These are phyloP conservation scores for Anthracocystis setariae DNA, from an alignment of 1,284 basidiomycete species.

Conservation along the genomic window DNA sequence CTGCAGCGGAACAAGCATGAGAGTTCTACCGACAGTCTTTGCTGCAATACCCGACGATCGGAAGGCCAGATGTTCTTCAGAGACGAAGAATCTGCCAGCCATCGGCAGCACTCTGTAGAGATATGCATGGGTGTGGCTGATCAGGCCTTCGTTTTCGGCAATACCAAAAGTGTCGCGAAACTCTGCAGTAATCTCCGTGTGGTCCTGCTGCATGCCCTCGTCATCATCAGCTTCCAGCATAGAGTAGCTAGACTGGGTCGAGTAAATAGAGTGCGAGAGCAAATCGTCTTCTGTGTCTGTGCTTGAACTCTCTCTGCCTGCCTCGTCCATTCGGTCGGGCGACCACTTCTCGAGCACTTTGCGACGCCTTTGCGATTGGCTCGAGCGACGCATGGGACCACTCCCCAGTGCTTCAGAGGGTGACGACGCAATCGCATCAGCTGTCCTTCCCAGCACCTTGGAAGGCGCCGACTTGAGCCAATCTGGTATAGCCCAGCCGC, in stretches of 20 bases:
- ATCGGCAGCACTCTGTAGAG: slow-evolving; percentile 59
- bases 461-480: slow-evolving; percentile 46
- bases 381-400: not conserved
- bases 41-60: slow-evolving; percentile 55
- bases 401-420: not conserved
- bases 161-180: slow-evolving; percentile 51
- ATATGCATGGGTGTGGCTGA: slow-evolving; percentile 46
- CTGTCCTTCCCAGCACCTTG: slow-evolving; percentile 26
- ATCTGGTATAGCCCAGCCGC: slow-evolving; percentile 45
- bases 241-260: slow-evolving; percentile 38
- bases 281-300: slow-evolving; percentile 36
- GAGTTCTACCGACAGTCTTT: slow-evolving; percentile 56
- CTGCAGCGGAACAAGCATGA: slow-evolving; percentile 93
- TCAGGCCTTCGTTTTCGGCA: slow-evolving; percentile 41
- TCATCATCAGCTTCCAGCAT: slow-evolving; percentile 38
- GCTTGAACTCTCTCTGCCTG: slow-evolving; percentile 24
- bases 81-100: slow-evolving; percentile 56
- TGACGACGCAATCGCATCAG: slow-evolving; percentile 1
- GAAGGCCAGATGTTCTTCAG: slow-evolving; percentile 57
- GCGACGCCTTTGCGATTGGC: slow-evolving; percentile 12
- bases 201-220: slow-evolving; percentile 9
- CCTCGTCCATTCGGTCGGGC: slow-evolving; percentile 17
- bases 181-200: slow-evolving; percentile 18
- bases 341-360: slow-evolving; percentile 47
- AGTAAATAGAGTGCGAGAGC: slow-evolving; percentile 32